Base-by-base conservation (phyloP, 176 grass and related monocot species). In the Tillandsia fasciculata region DNA sequence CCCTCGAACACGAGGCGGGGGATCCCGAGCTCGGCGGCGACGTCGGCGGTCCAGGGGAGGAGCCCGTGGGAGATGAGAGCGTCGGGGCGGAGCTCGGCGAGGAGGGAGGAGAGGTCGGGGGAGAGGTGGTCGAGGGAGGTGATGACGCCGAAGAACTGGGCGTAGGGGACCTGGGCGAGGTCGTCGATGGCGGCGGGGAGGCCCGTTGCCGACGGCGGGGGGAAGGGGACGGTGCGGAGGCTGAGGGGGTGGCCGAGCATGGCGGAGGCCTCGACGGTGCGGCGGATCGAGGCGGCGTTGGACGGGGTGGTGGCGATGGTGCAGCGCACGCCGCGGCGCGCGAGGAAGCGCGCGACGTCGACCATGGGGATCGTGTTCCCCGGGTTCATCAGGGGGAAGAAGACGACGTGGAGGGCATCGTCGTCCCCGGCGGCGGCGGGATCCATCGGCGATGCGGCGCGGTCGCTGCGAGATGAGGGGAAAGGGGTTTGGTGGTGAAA, bases 301-400 rank as follows among this genome's bases (percentile, higher is more conserved):
- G 49, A 80, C 10, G 70, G 83, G 22, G 90, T 89, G 54, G 75
- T 66, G 5, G 75, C 71, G 15, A 93, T 61, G 15, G 88, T 87
- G 65, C 72, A 78, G 9, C 73, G 73, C 26, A 85, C 73, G 29
- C 82, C 85, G 20, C 3, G 54, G 50, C 73, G 76, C 23, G 59
- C 74, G 68, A 73, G 66, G 71, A 90, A 82, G 2, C 83, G 83
- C n/a, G 49, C 67, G 33, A 69, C 20, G 67, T 69, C 67, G n/a
- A 69, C 67, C 13, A 22, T 22, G 48, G 67, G 67, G 67, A 69
- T 69, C 42, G 48, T 69, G 67, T 69, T 42, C 10, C 67, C 67
- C 8, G 67, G 67, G 8, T 48, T 69, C 67, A 69, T 69, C 17
- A 69, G n/a, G 13, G 67, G 67, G 48, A 69, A 24, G 67, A 69